Conservation (phyloP, 208 protist genomes). For the Naegleria fowleri region DNA sequence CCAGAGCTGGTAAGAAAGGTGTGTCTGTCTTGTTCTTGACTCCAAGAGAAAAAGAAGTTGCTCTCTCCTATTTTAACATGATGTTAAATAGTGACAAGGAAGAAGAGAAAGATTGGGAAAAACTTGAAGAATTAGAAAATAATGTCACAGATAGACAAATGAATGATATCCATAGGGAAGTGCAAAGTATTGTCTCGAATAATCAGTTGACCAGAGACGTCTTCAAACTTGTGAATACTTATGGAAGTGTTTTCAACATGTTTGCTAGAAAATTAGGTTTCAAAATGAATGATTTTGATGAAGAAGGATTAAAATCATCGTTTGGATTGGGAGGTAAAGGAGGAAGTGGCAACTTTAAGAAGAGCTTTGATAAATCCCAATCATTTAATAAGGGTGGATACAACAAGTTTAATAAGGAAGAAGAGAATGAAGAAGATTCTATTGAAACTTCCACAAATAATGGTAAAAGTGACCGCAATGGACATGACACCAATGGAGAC, state of each 20-base stretch:
- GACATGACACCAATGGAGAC: not conserved
- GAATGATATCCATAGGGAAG: not conserved
- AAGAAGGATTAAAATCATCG: not conserved
- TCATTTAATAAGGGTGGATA: not conserved
- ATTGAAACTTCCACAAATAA: not conserved
- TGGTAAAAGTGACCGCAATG: too few species aligned
- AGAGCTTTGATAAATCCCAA: not conserved
- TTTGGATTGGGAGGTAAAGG: not conserved
- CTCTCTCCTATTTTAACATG: not conserved
- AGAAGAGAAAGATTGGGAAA: not conserved
- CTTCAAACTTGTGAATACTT: not conserved
- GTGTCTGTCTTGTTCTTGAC: slow-evolving; percentile 90
- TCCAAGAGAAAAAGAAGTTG: slow-evolving; percentile 74
- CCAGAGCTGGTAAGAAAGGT: slow-evolving; percentile 82
- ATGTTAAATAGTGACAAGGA: not conserved
- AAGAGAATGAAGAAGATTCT: not conserved
- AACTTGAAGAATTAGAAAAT: not conserved
- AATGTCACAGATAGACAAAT: not conserved
- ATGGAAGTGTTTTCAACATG: not conserved
- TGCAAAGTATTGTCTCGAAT: not conserved
- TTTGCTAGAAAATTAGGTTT: slow-evolving; percentile 3
- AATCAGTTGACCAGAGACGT: not conserved
- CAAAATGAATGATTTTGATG: slow-evolving; percentile 20
- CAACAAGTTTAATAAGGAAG: not conserved
- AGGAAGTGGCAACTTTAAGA: not conserved